Percentiles rank a stretch among this genome's conserved stretches.
Evolutionary conservation across 257 asterid genomes (phyloP).

Genomic region (Mentha longifolia): DNA sequence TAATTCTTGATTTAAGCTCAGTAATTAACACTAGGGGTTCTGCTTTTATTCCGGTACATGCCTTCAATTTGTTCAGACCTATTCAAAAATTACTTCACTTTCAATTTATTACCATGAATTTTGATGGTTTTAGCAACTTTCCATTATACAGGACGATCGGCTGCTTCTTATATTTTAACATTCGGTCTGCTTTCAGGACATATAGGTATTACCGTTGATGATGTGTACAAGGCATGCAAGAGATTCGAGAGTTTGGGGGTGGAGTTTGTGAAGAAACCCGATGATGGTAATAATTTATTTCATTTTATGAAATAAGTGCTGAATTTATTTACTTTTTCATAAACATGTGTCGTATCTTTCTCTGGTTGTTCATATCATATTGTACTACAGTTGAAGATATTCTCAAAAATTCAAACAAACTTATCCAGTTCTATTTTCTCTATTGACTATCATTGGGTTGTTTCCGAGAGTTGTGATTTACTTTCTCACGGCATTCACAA

Average conservation of each 20-base stretch:
- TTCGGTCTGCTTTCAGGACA: slow-evolving; percentile 61
- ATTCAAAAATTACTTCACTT: background rate
- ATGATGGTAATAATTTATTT: slow-evolving; percentile 57
- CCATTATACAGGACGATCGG: background rate
- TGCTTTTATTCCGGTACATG: too few relatives aligned
- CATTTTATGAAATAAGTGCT: background rate
- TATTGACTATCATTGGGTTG: too few relatives aligned
- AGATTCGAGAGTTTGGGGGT: slow-evolving; percentile 85
- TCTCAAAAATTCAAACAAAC: too few relatives aligned
- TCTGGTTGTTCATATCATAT: background rate
- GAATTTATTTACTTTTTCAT: background rate
- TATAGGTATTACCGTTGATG: slow-evolving; percentile 83
- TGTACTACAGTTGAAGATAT: too few relatives aligned
- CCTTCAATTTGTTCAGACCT: background rate
- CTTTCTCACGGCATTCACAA: background rate
- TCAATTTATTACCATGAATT: background rate
- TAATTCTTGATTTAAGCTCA: background rate
- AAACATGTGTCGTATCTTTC: background rate
- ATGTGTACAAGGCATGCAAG: slow-evolving; percentile 73
- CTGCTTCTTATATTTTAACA: slow-evolving; percentile 18
- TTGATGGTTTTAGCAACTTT: background rate
- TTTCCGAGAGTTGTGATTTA: background rate
- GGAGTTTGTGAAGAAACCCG: slow-evolving; percentile 78
- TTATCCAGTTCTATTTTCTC: too few relatives aligned
- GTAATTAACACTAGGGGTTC: background rate